These are phyloP conservation scores for Chrysoporthe puriensis DNA, from an alignment of 2,329 filamentous ascomycete species.

Conservation along the genomic window DNA sequence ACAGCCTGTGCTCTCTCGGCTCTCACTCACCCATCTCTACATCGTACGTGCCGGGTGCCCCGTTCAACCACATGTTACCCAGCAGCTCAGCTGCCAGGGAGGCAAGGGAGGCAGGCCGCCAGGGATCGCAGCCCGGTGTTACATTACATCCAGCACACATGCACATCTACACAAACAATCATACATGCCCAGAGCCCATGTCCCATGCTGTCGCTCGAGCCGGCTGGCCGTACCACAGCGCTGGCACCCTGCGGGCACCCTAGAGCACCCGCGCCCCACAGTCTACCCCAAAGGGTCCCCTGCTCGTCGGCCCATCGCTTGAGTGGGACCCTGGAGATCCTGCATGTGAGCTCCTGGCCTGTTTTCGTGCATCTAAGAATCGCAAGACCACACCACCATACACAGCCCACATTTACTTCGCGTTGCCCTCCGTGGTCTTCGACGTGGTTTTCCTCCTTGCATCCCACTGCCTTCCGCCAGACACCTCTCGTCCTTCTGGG, in stretches of 20 bases:
- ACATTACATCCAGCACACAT: slow-evolving; percentile 11
- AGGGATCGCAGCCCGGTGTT: neutral
- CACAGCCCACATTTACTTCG: neutral
- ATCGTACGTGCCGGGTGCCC: too few species aligned
- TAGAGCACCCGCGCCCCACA: neutral
- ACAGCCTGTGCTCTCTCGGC: neutral
- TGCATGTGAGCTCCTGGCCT: slow-evolving; percentile 1
- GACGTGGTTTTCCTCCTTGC: neutral
- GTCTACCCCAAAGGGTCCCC: neutral
- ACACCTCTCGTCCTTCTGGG: neutral
- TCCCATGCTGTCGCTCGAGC: neutral
- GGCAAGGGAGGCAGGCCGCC: neutral
- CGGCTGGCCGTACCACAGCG: neutral
- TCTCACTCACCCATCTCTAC: neutral
- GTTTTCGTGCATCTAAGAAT: neutral
- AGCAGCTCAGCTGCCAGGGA: neutral
- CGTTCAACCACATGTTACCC: too few species aligned
- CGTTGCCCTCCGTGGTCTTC: neutral
- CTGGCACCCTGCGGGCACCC: neutral
- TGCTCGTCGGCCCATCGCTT: neutral
- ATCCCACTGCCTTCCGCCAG: neutral
- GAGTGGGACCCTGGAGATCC: neutral
- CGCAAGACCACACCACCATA: slow-evolving; percentile 4
- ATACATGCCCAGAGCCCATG: neutral
- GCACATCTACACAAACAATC: neutral